phyloP scores from a whole-genome alignment of 345 rosid species.

The Boechera divaricarpa region DNA sequence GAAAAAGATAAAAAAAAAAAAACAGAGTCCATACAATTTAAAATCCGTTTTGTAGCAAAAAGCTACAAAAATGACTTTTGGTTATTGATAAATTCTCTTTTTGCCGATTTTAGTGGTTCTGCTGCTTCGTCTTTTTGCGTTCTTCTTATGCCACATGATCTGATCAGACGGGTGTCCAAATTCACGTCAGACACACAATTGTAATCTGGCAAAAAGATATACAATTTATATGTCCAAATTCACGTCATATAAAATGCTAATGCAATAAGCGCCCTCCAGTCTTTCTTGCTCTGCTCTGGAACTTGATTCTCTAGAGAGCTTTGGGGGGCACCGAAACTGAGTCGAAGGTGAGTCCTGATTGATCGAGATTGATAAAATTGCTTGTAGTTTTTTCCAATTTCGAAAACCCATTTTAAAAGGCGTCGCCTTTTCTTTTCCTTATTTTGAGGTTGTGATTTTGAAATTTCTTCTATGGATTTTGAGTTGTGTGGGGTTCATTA shows the following conservation, averaged over 20 bases:
- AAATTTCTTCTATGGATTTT: neutral
- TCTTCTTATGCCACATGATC: constrained; percentile 36
- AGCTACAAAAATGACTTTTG: constrained; percentile 28
- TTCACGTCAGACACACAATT: constrained; percentile 39
- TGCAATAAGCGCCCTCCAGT: neutral
- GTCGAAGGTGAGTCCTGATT: constrained; percentile 31
- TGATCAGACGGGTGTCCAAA: constrained; percentile 43
- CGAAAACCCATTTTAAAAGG: constrained; percentile 22
- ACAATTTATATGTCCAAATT: neutral
- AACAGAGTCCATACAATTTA: constrained; percentile 31
- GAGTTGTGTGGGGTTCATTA: constrained; percentile 27
- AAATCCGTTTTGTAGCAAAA: constrained; percentile 4
- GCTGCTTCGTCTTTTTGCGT: constrained; percentile 30
- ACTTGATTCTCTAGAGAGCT: constrained; percentile 5
- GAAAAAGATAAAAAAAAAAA: neutral
- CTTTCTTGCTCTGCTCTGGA: constrained; percentile 14
- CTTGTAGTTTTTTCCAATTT: neutral
- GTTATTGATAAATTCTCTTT: constrained; percentile 3
- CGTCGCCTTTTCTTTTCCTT: neutral
- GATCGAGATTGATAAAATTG: neutral
- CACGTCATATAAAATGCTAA: neutral
- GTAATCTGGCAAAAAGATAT: constrained; percentile 18
- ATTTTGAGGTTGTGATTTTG: neutral
- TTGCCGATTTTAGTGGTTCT: constrained; percentile 16
- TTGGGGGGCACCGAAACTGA: constrained; percentile 9